A percentile compares a stretch with the other conserved stretches of the same genome.
Evolutionary conservation across 1,284 basidiomycete genomes (phyloP).

Genomic region (Cutaneotrichosporon mucoides): DNA sequence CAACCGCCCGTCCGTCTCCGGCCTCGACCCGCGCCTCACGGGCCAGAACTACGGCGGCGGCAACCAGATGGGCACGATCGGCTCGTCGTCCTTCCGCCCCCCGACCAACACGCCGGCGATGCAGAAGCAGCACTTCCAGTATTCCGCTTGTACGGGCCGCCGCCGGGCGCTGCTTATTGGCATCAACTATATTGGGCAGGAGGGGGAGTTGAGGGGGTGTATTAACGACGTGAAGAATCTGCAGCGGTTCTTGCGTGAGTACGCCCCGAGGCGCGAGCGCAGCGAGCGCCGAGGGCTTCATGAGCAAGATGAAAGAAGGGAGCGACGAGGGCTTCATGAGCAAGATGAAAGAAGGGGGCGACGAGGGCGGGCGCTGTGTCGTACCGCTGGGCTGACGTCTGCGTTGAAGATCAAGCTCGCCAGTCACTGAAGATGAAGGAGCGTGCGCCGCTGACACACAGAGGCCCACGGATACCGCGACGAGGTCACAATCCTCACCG

Average conservation of each 20-base stretch:
- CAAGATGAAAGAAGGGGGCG: too few species aligned
- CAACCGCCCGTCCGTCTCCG: neutral
- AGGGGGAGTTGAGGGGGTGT: slow-evolving; percentile 67
- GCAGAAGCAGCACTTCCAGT: slow-evolving; percentile 62
- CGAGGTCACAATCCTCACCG: slow-evolving; percentile 84
- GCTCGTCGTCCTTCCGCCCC: neutral
- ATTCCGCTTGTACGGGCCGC: slow-evolving; percentile 63
- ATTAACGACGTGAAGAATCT: slow-evolving; percentile 85
- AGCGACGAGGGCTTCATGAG: too few species aligned
- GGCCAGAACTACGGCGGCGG: neutral
- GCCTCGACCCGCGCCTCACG: neutral
- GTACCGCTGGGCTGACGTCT: too few species aligned
- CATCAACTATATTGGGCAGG: slow-evolving; percentile 70
- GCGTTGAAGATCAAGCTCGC: too few species aligned
- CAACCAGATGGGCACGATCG: neutral
- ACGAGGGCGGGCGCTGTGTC: too few species aligned
- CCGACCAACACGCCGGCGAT: neutral
- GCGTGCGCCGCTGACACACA: slow-evolving; percentile 7
- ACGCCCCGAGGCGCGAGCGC: too few species aligned
- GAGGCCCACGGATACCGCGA: slow-evolving; percentile 67
- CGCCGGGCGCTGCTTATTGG: slow-evolving; percentile 27
- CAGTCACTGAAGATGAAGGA: too few species aligned
- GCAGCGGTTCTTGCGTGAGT: slow-evolving; percentile 58
- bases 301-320: too few species aligned
- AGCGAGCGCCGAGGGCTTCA: too few species aligned